Base-by-base conservation (phyloP, 352 stramenopile genomes). In the Phytophthora megakarya region DNA sequence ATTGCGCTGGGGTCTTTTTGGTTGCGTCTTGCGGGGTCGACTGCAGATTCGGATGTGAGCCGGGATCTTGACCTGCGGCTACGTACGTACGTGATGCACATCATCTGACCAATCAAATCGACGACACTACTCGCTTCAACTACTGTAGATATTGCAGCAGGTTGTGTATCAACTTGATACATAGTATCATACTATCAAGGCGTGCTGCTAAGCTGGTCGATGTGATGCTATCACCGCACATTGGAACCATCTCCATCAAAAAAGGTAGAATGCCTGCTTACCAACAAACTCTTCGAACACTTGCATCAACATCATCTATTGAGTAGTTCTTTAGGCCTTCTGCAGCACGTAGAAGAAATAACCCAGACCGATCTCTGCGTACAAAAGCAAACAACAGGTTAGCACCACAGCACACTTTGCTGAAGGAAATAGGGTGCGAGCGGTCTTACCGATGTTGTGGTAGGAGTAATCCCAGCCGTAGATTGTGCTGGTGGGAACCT, bases 271-370 rank as follows among this genome's bases (percentile, higher is more conserved):
- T n/a, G n/a, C n/a, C n/a, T n/a, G n/a, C n/a, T n/a, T n/a, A n/a
- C n/a, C n/a, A n/a, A n/a, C n/a, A n/a, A n/a, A n/a, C n/a, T n/a
- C n/a, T n/a, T n/a, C n/a, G n/a, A n/a, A n/a, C n/a, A n/a, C n/a
- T n/a, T n/a, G n/a, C n/a, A n/a, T n/a, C n/a, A n/a, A n/a, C 42
- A 19, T 11, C 16, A 7, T 57, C 42, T 59, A 63, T 45, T 64
- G 18, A 56, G 12, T 65, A 49, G 22, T 57, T 39, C 5, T 40
- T 61, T 44, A 53, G 33, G 21, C 61, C 67, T 84, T 84, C 52
- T 81, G 66, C 45, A 84, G 28, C 21, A 84, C 76, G 57, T 83
- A 88, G 39, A 88, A 86, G 43, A 84, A 88, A 54, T 88, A 88
- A 26, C 78, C 78, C 16, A 88, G 60, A 6, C 78, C 78, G 18